Percentiles rank a stretch among this genome's conserved stretches.
phyloP scores from a whole-genome alignment of 169 alveolate species.

The Cyclospora cayetanensis region DNA sequence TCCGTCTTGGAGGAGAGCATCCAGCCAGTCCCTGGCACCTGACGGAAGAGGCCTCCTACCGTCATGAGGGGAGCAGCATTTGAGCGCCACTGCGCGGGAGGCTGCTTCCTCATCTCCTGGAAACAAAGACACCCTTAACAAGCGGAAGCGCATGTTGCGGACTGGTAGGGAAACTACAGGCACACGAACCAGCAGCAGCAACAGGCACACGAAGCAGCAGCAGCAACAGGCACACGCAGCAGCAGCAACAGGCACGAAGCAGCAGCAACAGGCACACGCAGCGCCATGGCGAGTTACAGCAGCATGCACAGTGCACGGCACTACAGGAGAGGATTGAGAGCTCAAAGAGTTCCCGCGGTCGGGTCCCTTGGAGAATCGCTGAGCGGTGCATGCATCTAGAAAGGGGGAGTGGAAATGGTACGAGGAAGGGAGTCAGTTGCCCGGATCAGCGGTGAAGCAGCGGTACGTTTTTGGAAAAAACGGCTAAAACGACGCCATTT shows the following conservation, averaged over 20 bases:
- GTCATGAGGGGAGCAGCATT: background rate
- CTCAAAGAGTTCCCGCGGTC: no score
- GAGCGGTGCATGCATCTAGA: no score
- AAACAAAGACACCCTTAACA: no score
- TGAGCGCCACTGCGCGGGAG: background rate
- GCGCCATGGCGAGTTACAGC: background rate
- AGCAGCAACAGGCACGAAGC: background rate
- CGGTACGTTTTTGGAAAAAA: background rate
- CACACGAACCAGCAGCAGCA: background rate
- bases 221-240: background rate
- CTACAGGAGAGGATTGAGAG: background rate
- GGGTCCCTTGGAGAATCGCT: no score
- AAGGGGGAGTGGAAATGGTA: no score
- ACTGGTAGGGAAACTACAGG: no score
- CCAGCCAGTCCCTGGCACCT: background rate
- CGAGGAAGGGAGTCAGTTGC: background rate
- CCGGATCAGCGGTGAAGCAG: constrained; percentile 3
- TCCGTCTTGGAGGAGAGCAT: constrained; percentile 29
- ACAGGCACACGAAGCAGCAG: background rate
- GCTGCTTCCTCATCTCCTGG: constrained; percentile 2
- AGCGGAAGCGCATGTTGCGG: no score
- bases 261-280: background rate
- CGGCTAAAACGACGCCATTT: background rate
- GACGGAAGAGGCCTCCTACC: background rate
- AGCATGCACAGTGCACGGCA: background rate